Conservation (phyloP, 1,284 basidiomycete species). For the Fomitopsis schrenkii region DNA sequence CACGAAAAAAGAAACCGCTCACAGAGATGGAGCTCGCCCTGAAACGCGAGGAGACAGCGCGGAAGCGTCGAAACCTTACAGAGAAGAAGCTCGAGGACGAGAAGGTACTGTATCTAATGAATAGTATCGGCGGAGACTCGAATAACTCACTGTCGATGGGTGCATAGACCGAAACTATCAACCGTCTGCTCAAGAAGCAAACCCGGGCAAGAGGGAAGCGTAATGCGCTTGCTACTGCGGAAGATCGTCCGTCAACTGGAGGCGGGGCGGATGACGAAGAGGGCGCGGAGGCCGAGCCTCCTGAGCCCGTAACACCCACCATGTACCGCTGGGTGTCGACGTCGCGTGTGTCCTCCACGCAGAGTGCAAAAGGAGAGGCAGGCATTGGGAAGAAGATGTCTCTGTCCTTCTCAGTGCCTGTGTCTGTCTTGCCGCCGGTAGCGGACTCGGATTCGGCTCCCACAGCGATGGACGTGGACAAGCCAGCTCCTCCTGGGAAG, state of each 20-base stretch:
- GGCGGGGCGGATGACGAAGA: conserved; percentile 28
- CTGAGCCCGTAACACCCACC: conserved; percentile 31
- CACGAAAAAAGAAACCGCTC: conserved; percentile 69
- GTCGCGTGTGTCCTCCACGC: conserved; percentile 20
- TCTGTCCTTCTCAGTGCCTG: conserved; percentile 52
- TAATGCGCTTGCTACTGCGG: conserved; percentile 44
- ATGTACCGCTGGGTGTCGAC: conserved; percentile 66
- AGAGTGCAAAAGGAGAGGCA: conserved; percentile 14
- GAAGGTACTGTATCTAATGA: conserved; percentile 54
- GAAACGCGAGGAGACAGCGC: conserved; percentile 80
- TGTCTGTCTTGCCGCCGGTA: conserved; percentile 28
- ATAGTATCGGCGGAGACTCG: not conserved
- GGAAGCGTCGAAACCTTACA: conserved; percentile 80
- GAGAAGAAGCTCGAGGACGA: conserved; percentile 93
- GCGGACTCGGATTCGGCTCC: not conserved
- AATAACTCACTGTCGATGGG: conserved; percentile 2
- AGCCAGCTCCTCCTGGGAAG: not conserved
- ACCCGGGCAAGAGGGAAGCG: conserved; percentile 67
- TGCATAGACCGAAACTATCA: conserved; percentile 78
- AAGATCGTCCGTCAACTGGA: conserved; percentile 37
- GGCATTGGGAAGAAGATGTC: conserved; percentile 26
- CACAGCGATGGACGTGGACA: conserved; percentile 19
- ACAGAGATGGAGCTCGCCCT: conserved; percentile 83
- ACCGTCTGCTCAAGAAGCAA: conserved; percentile 86
- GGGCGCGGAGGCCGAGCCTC: conserved; percentile 15